Percentiles rank a stretch among this genome's conserved stretches.
These are phyloP conservation scores for Salicornia ramosissima DNA, from an alignment of 148 eudicot genomes.

Conservation along the genomic window DNA sequence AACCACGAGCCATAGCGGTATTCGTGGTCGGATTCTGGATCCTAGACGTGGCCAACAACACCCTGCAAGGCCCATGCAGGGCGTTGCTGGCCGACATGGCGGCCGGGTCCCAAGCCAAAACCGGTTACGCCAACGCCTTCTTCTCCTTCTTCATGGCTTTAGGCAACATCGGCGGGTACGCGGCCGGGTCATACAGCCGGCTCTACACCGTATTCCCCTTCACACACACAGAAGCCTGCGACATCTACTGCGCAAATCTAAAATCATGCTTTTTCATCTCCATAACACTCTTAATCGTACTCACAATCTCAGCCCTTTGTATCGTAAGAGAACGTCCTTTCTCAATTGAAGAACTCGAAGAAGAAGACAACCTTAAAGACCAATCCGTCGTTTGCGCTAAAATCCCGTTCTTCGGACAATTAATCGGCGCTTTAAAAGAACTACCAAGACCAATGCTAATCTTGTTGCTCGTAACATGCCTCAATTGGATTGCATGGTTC, in stretches of 20 bases:
- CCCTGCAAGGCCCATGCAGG: slow-evolving; percentile 52
- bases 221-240: slow-evolving; percentile 44
- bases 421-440: slow-evolving; percentile 40
- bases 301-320: slow-evolving; percentile 31
- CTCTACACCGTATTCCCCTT: slow-evolving; percentile 41
- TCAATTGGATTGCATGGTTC: slow-evolving; percentile 69
- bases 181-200: slow-evolving; percentile 39
- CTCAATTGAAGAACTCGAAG: slow-evolving; percentile 22
- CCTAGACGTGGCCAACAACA: slow-evolving; percentile 55
- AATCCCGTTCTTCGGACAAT: slow-evolving; percentile 39
- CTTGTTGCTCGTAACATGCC: slow-evolving; percentile 40
- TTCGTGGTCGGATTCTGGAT: slow-evolving; percentile 57
- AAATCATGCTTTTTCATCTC: slow-evolving; percentile 52
- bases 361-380: slow-evolving; percentile 9
- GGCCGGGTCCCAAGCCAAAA: slow-evolving; percentile 30
- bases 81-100: slow-evolving; percentile 48
- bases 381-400: neutral
- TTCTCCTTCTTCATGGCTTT: slow-evolving; percentile 56
- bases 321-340: slow-evolving; percentile 30
- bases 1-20: slow-evolving; percentile 42
- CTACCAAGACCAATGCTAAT: slow-evolving; percentile 50
- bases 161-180: slow-evolving; percentile 49
- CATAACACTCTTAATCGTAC: slow-evolving; percentile 29
- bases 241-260: slow-evolving; percentile 48
- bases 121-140: slow-evolving; percentile 38